A percentile compares a stretch with the other conserved stretches of the same genome.
Evolutionary conservation across 2,329 filamentous ascomycete species (phyloP).

Genomic region (Fusarium brevicatenulatum): DNA sequence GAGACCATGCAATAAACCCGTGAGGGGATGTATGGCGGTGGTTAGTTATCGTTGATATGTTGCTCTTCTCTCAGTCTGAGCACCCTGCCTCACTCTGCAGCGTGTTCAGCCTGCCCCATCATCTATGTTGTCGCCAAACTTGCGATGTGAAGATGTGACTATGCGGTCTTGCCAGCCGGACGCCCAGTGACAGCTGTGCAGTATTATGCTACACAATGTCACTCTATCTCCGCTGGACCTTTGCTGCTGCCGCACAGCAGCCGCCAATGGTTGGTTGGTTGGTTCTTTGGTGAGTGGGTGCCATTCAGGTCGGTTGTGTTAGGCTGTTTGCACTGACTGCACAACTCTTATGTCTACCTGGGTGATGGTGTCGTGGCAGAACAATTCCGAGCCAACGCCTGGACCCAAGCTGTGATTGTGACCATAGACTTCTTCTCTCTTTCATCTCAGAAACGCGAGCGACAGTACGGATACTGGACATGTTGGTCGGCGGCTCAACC

Average conservation of each 20-base stretch:
- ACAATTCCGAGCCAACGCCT: conserved; percentile 29
- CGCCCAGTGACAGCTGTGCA: conserved; percentile 30
- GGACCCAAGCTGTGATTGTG: conserved; percentile 24
- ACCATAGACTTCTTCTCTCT: conserved; percentile 15
- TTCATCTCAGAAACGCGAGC: conserved; percentile 1
- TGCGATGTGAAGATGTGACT: conserved; percentile 38
- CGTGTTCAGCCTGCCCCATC: conserved; percentile 9
- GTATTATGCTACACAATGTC: conserved; percentile 38
- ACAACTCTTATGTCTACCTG: not conserved
- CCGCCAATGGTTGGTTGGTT: conserved; percentile 17
- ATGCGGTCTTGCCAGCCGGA: conserved; percentile 23
- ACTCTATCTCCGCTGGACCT: conserved; percentile 28
- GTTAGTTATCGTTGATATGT: not conserved
- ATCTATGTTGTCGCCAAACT: conserved; percentile 22
- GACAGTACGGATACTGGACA: conserved; percentile 6
- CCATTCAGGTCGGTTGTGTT: conserved; percentile 2
- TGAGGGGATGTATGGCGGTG: conserved; percentile 27
- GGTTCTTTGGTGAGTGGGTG: conserved; percentile 9
- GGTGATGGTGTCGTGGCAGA: conserved; percentile 17
- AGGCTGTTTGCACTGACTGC: conserved; percentile 13
- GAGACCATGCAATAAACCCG: conserved; percentile 23
- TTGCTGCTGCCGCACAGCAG: conserved; percentile 10
- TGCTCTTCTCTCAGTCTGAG: not conserved
- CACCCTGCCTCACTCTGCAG: not conserved
- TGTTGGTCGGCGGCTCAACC: conserved; percentile 35